Evolutionary conservation across 2,329 filamentous ascomycete species (phyloP), one percentile per base, ranked within the genome.

Genomic region (Stagonosporopsis tanaceti): DNA sequence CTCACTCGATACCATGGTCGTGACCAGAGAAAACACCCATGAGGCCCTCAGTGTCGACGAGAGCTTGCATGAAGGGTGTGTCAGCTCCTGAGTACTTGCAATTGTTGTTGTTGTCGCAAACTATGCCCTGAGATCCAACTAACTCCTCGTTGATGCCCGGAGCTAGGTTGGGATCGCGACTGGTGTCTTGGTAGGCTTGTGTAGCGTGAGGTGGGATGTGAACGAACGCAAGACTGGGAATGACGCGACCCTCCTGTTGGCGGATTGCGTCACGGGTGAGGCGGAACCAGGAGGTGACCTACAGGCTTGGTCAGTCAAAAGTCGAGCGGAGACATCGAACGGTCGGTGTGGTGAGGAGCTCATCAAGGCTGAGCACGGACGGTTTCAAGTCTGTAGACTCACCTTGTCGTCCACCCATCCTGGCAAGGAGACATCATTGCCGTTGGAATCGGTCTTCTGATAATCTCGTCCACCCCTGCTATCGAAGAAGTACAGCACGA

Each of bases 401-500:
- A 72, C 71, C 54, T 68, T 63, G 14, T 66, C 52, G 35, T 69
- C 63, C 0, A 74, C 70, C 56, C 60, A 70, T 24, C 60, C 54
- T 0, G 38, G 40, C 1, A 67, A 53, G 0, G 59, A 38, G 8
- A 64, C 52, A 9, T 69, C 63, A 0, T 61, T 40, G 1, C 65
- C 64, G 2, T 44, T 52, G 8, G 61, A 57, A 22, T 71, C 54
- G 35, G 27, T 28, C 22, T 50, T 56, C 4, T 28, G 25, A 34
- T 63, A 70, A 20, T 58, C 53, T 12, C 56, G 60, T 2, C 71
- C 72, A 44, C 69, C 70, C 40, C 64, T 71, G 54, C 69, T 73
- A 66, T 92, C 89, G 65, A 92, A 91, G 76, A 91, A 91, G 87
- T 88, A 92, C 1, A 92, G 77, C 0, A 92, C 63, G 6, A 85